Conservation (phyloP, 441 rosid genomes). For the Eruca vesicaria region DNA sequence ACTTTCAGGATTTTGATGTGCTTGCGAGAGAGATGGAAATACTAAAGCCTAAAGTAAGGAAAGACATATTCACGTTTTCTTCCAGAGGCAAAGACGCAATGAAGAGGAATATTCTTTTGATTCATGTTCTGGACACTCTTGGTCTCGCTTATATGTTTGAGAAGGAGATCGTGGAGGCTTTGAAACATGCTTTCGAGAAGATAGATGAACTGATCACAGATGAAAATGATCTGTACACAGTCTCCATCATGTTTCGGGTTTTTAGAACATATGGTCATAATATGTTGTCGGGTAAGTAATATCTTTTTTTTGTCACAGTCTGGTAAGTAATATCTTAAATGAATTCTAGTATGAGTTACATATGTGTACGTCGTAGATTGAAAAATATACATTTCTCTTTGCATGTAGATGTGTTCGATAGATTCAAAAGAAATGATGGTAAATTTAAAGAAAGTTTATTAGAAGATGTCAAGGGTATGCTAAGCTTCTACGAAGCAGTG, state of each 20-base stretch:
- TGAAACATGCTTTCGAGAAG: neutral
- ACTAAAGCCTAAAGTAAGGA: neutral
- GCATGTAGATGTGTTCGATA: neutral
- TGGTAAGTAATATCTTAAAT: neutral
- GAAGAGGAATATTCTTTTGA: neutral
- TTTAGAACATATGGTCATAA: neutral
- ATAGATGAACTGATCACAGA: neutral
- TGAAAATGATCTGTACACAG: neutral
- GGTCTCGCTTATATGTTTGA: neutral
- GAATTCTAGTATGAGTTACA: neutral
- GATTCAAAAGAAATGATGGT: neutral
- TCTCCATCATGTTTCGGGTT: neutral
- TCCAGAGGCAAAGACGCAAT: neutral
- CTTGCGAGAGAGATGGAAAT: neutral
- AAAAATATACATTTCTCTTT: neutral
- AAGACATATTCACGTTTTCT: neutral
- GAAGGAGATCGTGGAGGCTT: neutral
- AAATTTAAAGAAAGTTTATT: neutral
- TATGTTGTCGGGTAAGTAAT: neutral
- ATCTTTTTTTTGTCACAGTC: too few species aligned
- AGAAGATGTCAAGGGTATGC: neutral
- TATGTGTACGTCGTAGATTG: neutral
- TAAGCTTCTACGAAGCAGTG: neutral
- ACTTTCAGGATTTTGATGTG: neutral
- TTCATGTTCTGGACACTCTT: neutral